Conservation (phyloP, 805 yeast genomes). For the Ascoidea asiatica region DNA sequence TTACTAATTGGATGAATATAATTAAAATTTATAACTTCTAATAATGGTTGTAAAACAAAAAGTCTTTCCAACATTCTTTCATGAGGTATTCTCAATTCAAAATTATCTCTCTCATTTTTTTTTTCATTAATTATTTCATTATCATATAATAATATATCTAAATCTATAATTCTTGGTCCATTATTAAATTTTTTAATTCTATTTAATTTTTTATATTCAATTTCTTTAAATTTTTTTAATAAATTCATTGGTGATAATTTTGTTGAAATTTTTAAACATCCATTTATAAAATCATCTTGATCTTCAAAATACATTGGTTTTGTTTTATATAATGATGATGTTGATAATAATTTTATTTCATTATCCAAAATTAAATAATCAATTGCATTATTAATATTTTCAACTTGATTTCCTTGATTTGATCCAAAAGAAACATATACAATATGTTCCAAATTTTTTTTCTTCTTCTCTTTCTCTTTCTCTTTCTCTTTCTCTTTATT, state of each 20-base stretch:
- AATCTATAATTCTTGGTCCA: conserved; percentile 86
- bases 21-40: conserved; percentile 63
- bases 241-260: conserved; percentile 49
- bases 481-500: not conserved
- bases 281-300: conserved; percentile 76
- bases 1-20: conserved; percentile 75
- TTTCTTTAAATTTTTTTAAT: conserved; percentile 46
- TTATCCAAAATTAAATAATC: conserved; percentile 24
- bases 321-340: conserved; percentile 75
- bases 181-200: conserved; percentile 73
- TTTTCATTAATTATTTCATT: not conserved
- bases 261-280: conserved; percentile 61
- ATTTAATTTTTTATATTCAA: conserved; percentile 60
- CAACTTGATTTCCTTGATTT: conserved; percentile 61
- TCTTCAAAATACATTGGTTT: conserved; percentile 85
- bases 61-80: conserved; percentile 77
- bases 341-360: conserved; percentile 34
- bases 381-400: conserved; percentile 46
- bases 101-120: conserved; percentile 16
- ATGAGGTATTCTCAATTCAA: conserved; percentile 69
- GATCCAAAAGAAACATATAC: conserved; percentile 85
- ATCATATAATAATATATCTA: conserved; percentile 74
- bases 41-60: conserved; percentile 80
- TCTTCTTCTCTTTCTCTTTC: not conserved
- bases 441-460: conserved; percentile 24